Percentiles rank a stretch among this genome's conserved stretches.
phyloP scores from a whole-genome alignment of 2,329 filamentous ascomycete genomes.

The Thielaviopsis euricoi region DNA sequence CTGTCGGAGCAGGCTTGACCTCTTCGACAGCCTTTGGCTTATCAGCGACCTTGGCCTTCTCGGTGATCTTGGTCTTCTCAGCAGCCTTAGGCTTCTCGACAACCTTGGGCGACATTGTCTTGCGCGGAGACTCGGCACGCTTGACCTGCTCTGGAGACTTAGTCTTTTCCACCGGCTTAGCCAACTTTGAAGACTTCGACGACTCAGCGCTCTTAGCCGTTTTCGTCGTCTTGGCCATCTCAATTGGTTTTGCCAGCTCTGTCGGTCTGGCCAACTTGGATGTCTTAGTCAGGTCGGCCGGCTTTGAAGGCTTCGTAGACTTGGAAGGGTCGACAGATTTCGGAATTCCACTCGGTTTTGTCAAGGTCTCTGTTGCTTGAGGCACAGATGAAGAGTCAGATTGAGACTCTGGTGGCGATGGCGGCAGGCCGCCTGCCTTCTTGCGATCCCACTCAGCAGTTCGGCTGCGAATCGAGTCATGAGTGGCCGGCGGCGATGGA shows the following conservation, averaged over 20 bases:
- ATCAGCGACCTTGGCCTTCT: not conserved
- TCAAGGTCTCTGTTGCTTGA: not conserved
- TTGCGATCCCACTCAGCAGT: conserved; percentile 2
- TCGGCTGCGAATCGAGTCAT: conserved; percentile 38
- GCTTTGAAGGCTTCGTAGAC: not conserved
- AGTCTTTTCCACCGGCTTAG: not conserved
- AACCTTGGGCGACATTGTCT: not conserved
- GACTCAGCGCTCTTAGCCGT: not conserved
- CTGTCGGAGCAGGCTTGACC: not conserved
- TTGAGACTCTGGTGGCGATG: conserved; percentile 3
- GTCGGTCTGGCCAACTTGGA: not conserved
- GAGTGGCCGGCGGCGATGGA: conserved; percentile 28
- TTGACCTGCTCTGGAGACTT: not conserved
- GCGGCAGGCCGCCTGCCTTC: conserved; percentile 2
- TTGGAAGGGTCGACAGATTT: not conserved
- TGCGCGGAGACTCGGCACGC: not conserved
- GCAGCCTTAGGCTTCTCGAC: not conserved
- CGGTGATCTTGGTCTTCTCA: not conserved
- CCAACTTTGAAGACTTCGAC: not conserved
- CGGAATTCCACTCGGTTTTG: not conserved
- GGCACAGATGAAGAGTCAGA: not conserved
- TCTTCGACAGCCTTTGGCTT: not conserved
- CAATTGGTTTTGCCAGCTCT: not conserved
- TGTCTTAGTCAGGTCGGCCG: not conserved
- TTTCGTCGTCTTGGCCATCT: not conserved